Evolutionary conservation across 805 yeast species (phyloP).

Genomic region (Wickerhamomyces queroliae): DNA sequence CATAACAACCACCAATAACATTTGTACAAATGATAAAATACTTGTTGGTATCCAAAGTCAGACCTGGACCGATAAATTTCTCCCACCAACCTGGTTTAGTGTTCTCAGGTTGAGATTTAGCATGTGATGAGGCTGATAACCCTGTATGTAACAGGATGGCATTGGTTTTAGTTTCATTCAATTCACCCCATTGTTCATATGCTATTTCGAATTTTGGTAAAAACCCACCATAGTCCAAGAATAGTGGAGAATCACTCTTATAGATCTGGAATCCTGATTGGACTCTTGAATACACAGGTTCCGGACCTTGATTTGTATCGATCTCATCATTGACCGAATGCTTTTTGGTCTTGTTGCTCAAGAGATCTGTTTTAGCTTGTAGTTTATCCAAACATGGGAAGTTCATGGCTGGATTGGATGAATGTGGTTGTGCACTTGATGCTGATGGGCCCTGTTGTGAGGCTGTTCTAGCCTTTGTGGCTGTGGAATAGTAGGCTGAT

Average conservation of each 20-base stretch:
- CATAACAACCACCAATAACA: conserved; percentile 92
- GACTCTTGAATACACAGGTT: conserved; percentile 74
- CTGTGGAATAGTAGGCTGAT: too few relatives aligned
- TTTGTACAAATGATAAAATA: conserved; percentile 85
- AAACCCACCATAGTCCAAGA: conserved; percentile 76
- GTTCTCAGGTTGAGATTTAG: conserved; percentile 70
- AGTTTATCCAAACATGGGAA: conserved; percentile 84
- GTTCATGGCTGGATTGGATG: conserved; percentile 51
- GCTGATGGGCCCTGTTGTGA: too few relatives aligned
- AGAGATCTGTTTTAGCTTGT: conserved; percentile 45
- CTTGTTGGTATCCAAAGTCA: conserved; percentile 71
- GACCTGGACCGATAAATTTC: conserved; percentile 79
- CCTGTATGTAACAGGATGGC: conserved; percentile 86
- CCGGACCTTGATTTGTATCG: conserved; percentile 55
- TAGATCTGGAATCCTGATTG: conserved; percentile 62
- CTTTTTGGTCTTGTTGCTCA: conserved; percentile 4
- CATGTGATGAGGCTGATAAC: conserved; percentile 89
- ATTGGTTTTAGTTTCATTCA: conserved; percentile 59
- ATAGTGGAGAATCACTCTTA: conserved; percentile 50
- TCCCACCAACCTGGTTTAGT: conserved; percentile 93
- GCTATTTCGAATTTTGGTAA: conserved; percentile 78
- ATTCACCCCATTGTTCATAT: conserved; percentile 85
- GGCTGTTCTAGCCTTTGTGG: too few relatives aligned
- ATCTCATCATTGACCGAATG: conserved; percentile 3
- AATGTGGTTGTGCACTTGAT: neutral